Evolutionary conservation across 2,329 filamentous ascomycete species (phyloP).

Genomic region (Phialophora verrucosa): DNA sequence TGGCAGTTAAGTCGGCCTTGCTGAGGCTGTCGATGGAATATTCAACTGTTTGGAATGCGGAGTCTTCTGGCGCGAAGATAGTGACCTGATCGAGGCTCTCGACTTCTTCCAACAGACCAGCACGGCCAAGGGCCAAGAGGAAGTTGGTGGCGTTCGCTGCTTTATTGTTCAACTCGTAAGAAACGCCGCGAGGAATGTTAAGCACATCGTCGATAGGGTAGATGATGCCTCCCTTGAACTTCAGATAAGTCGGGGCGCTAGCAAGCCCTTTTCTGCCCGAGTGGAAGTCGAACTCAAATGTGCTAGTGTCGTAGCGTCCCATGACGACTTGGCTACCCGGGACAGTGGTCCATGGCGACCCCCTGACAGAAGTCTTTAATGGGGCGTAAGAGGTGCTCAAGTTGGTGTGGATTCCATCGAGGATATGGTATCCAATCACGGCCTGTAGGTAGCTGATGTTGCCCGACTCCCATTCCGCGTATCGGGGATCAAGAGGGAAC

Average conservation of each 20-base stretch:
- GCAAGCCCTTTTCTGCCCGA: too few species aligned
- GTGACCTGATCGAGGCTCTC: conserved; percentile 57
- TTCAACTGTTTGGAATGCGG: conserved; percentile 64
- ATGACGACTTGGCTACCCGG: conserved; percentile 65
- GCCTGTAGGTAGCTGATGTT: conserved; percentile 45
- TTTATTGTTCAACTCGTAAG: conserved; percentile 46
- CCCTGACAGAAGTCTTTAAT: conserved; percentile 57
- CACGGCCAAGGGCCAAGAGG: conserved; percentile 54
- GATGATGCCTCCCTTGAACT: conserved; percentile 54
- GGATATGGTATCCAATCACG: conserved; percentile 64
- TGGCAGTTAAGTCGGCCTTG: conserved; percentile 53
- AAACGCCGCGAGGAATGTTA: conserved; percentile 52
- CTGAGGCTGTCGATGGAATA: conserved; percentile 57
- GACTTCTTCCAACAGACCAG: conserved; percentile 41
- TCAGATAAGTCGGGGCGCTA: conserved; percentile 51
- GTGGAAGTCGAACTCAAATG: too few species aligned
- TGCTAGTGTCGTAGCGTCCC: conserved; percentile 45
- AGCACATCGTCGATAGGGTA: conserved; percentile 60
- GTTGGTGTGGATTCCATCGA: conserved; percentile 56
- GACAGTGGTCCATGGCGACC: conserved; percentile 61
- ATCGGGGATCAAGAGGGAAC: conserved; percentile 44
- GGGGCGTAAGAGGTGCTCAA: conserved; percentile 47
- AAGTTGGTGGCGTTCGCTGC: conserved; percentile 54
- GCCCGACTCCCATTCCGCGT: conserved; percentile 40
- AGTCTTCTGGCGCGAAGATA: conserved; percentile 68